Evolutionary conservation across 805 yeast genomes (phyloP).

Genomic region (Metschnikowia reukaufii): DNA sequence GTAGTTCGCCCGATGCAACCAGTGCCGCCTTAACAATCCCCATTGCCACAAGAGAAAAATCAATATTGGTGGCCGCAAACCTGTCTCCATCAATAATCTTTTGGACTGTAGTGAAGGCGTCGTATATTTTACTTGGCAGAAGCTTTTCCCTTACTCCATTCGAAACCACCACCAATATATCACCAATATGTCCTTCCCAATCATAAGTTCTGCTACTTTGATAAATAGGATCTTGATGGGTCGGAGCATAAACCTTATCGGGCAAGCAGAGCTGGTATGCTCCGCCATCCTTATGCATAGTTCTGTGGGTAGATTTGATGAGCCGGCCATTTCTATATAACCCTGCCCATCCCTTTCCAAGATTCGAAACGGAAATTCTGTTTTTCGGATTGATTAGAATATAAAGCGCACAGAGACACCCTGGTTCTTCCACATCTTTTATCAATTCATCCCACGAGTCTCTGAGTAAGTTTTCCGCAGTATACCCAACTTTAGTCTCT

Average conservation of each 20-base stretch:
- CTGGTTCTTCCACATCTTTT: neutral
- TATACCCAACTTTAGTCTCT: neutral
- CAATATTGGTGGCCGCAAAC: neutral
- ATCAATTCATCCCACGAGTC: neutral
- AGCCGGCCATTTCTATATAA: constrained; percentile 1
- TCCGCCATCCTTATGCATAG: constrained; percentile 1
- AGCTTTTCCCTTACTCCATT: constrained; percentile 2
- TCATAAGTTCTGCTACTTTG: neutral
- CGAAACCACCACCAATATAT: constrained; percentile 2
- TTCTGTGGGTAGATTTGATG: neutral
- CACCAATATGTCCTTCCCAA: neutral
- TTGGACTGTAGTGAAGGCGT: neutral
- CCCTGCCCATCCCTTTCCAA: constrained; percentile 7
- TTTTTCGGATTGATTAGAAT: neutral
- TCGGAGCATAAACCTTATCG: neutral
- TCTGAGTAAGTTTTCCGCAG: neutral
- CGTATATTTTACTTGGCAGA: neutral
- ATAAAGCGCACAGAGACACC: constrained; percentile 4
- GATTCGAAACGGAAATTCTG: constrained; percentile 1
- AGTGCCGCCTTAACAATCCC: constrained; percentile 5
- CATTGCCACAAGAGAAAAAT: constrained; percentile 2
- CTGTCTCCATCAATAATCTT: neutral
- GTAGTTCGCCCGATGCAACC: neutral
- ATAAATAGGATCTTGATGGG: neutral
- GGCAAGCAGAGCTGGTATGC: constrained; percentile 4